Evolutionary conservation across 1,284 basidiomycete genomes (phyloP), one percentile per base, ranked within the genome.

Genomic region (Heterobasidion irregulare): DNA sequence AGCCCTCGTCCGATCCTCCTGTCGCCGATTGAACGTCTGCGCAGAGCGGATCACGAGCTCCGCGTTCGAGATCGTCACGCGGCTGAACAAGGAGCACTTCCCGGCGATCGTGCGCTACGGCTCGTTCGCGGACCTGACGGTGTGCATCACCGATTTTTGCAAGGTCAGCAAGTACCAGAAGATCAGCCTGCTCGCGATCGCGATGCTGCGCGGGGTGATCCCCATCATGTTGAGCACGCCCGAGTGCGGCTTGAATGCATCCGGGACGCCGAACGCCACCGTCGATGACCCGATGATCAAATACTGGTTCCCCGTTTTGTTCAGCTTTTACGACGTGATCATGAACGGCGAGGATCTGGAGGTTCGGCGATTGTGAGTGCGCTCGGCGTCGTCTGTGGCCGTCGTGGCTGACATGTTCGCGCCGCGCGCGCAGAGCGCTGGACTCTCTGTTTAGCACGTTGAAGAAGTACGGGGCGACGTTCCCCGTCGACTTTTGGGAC

Each of bases 311-410:
- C 97, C 97, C 0, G 86, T 95, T 4, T 76, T 99, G 16, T 97
- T 99, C 67, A 89, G 91, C 19, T 98, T 98, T 75, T 98, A 97
- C 73, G 97, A 99, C 70, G 95, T 99, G 58, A 96, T 99, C 69
- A 99, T 99, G 97, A 99, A 98, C 58, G 97, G 94, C 13, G 98
- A 99, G 71, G 97, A 99, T 67, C 76, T 99, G 44, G 97, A 99
- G 80, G 95, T 99, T 56, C 84, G 98, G 59, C 83, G 94, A 67
- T 71, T 94, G 94, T 96, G 67, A 74, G 92, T 80, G 3, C 44
- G 52, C 19, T 35, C 16, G 13, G 33, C 38, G 10, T 18, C 48
- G 36, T 50, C 19, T 33, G 36, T 48, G 13, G 33, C n/a, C 18
- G 13, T 7, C 9, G 15, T 34, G n/a, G 9, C 41, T 44, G 16